These are phyloP conservation scores for Paratinospora sagittata DNA, from an alignment of 164 flowering plant species.

Conservation along the genomic window DNA sequence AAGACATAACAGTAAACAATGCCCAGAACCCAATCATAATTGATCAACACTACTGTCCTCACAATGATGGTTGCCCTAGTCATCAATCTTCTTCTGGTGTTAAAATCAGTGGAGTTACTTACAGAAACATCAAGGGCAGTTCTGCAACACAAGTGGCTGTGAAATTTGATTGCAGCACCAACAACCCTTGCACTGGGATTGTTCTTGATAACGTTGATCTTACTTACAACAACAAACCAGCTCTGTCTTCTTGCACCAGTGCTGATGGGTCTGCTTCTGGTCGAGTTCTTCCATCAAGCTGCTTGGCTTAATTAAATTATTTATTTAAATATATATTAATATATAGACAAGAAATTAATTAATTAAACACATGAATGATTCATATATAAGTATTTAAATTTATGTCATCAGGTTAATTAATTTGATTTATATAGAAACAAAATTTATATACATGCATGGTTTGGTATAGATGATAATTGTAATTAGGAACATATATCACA, in stretches of 20 bases:
- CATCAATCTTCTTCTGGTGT: neutral
- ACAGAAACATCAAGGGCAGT: neutral
- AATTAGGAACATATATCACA: no score
- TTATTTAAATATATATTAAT: no score
- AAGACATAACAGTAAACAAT: slow-evolving; percentile 7
- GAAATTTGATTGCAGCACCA: slow-evolving; percentile 11
- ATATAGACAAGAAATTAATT: no score
- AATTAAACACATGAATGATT: neutral
- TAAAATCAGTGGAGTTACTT: slow-evolving; percentile 8
- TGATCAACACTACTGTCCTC: slow-evolving; percentile 12
- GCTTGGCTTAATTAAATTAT: no score
- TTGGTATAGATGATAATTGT: no score
- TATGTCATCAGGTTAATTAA: no score
- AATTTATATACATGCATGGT: no score
- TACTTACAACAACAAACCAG: neutral
- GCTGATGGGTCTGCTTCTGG: neutral
- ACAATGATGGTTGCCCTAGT: neutral
- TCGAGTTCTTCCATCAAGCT: neutral
- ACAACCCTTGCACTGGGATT: slow-evolving; percentile 1
- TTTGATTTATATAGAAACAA: no score
- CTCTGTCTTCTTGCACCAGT: slow-evolving; percentile 2
- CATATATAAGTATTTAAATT: neutral
- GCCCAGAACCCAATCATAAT: slow-evolving; percentile 9
- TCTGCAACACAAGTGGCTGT: slow-evolving; percentile 5
- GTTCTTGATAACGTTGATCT: neutral